phyloP scores from a whole-genome alignment of 306 rosid species.

The Gillenia trifoliata region DNA sequence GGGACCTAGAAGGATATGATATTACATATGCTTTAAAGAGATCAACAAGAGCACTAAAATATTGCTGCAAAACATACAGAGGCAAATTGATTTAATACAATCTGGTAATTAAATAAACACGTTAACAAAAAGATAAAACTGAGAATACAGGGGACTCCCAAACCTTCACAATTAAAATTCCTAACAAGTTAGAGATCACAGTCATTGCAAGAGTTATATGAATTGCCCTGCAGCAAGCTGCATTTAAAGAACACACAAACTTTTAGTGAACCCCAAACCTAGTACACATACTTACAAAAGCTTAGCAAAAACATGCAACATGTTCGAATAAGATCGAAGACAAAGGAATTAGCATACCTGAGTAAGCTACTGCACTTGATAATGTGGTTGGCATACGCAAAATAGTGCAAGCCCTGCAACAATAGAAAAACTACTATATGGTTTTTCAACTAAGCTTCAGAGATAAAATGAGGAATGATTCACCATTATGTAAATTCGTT shows the following conservation, averaged over 20 bases:
- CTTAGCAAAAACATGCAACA: conserved; percentile 8
- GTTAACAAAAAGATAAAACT: conserved; percentile 14
- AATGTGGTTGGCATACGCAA: conserved; percentile 95
- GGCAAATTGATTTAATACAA: not conserved
- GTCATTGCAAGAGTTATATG: conserved; percentile 98
- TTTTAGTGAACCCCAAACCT: conserved; percentile 15
- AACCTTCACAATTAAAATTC: conserved; percentile 83
- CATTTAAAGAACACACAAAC: conserved; percentile 32
- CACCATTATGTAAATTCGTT: not conserved
- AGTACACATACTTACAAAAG: not conserved
- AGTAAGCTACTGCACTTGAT: conserved; percentile 94
- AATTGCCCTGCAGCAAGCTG: conserved; percentile 93
- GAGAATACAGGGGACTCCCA: not conserved
- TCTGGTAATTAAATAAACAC: not conserved
- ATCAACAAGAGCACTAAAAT: not conserved
- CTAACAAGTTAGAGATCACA: conserved; percentile 78
- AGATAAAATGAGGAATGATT: not conserved
- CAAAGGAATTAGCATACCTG: conserved; percentile 41
- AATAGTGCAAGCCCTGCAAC: conserved; percentile 80
- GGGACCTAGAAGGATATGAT: conserved; percentile 57
- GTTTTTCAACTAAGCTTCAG: conserved; percentile 6
- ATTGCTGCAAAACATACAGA: not conserved
- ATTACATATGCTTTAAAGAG: conserved; percentile 17
- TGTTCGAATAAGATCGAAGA: not conserved
- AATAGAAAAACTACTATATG: not conserved